Evolutionary conservation across 1,284 basidiomycete genomes (phyloP).

Genomic region (Cystobasidium sp.): DNA sequence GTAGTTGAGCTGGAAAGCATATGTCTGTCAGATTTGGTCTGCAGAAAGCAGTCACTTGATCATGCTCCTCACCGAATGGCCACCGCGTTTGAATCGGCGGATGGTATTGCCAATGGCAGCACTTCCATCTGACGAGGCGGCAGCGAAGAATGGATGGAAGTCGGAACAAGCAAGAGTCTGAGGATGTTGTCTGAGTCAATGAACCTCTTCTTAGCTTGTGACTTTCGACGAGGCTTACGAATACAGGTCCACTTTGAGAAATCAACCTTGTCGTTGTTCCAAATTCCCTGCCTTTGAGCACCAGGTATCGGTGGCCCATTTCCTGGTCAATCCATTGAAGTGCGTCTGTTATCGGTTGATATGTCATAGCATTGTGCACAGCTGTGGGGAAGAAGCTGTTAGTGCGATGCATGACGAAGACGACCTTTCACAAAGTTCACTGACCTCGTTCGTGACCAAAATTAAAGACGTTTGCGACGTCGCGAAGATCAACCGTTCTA

Average conservation of each 20-base stretch:
- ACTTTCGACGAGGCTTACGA: slow-evolving; percentile 63
- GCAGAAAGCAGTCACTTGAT: background rate
- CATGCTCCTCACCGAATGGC: slow-evolving; percentile 64
- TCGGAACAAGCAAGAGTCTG: slow-evolving; percentile 71
- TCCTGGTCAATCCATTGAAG: slow-evolving; percentile 47
- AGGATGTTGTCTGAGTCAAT: slow-evolving; percentile 58
- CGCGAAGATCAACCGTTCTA: slow-evolving; percentile 73
- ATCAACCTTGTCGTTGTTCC: slow-evolving; percentile 32
- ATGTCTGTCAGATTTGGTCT: background rate
- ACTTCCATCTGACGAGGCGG: slow-evolving; percentile 79
- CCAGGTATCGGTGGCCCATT: slow-evolving; percentile 36
- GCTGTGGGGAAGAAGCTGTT: slow-evolving; percentile 21
- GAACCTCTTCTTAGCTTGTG: background rate
- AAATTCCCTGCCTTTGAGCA: slow-evolving; percentile 42
- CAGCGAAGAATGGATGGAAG: slow-evolving; percentile 80
- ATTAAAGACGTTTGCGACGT: slow-evolving; percentile 61
- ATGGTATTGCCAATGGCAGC: slow-evolving; percentile 70
- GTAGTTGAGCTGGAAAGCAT: slow-evolving; percentile 65
- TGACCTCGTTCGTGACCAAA: slow-evolving; percentile 72
- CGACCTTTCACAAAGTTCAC: background rate
- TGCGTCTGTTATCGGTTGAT: slow-evolving; percentile 42
- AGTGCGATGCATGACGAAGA: slow-evolving; percentile 52
- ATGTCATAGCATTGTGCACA: slow-evolving; percentile 34
- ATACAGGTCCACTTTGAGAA: slow-evolving; percentile 68
- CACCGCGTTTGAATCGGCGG: slow-evolving; percentile 69